Evolutionary conservation across 2,329 filamentous ascomycete genomes (phyloP).

Genomic region (Apiospora malaysiana): DNA sequence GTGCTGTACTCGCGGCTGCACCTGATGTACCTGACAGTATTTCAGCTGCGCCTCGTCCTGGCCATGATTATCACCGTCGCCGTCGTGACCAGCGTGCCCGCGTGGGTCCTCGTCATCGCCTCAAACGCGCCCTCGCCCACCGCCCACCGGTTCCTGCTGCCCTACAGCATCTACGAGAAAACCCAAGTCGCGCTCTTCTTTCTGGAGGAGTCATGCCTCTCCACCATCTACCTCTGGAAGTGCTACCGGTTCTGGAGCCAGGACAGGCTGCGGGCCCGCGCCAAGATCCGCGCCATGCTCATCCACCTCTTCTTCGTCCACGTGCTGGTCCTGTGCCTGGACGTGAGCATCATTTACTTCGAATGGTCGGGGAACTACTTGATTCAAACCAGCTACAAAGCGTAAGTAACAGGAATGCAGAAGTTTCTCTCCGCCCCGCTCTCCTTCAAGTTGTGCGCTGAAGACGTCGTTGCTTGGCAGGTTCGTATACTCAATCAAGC

Average conservation of each 20-base stretch:
- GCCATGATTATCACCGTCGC: conserved; percentile 62
- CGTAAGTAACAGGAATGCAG: conserved; percentile 21
- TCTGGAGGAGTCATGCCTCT: conserved; percentile 52
- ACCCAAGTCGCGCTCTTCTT: conserved; percentile 51
- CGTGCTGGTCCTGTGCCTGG: conserved; percentile 47
- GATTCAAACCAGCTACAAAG: conserved; percentile 47
- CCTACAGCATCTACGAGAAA: conserved; percentile 30
- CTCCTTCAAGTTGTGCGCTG: too few species aligned
- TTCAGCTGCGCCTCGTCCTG: conserved; percentile 54
- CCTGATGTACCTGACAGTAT: conserved; percentile 57
- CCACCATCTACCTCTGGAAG: conserved; percentile 58
- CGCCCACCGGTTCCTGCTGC: neutral
- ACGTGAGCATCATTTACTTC: conserved; percentile 46
- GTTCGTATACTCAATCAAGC: conserved; percentile 51
- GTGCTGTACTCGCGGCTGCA: conserved; percentile 67
- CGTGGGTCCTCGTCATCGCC: conserved; percentile 50
- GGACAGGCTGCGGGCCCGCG: conserved; percentile 35
- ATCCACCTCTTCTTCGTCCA: conserved; percentile 44
- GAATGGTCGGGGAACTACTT: conserved; percentile 47
- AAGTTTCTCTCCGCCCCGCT: neutral
- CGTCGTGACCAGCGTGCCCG: conserved; percentile 59
- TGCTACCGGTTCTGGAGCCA: conserved; percentile 46
- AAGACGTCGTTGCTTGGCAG: neutral
- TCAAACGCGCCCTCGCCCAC: neutral
- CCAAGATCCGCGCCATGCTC: conserved; percentile 46